Evolutionary conservation across 441 rosid genomes (phyloP), one percentile per base, ranked within the genome.

Genomic region (Hura crepitans): DNA sequence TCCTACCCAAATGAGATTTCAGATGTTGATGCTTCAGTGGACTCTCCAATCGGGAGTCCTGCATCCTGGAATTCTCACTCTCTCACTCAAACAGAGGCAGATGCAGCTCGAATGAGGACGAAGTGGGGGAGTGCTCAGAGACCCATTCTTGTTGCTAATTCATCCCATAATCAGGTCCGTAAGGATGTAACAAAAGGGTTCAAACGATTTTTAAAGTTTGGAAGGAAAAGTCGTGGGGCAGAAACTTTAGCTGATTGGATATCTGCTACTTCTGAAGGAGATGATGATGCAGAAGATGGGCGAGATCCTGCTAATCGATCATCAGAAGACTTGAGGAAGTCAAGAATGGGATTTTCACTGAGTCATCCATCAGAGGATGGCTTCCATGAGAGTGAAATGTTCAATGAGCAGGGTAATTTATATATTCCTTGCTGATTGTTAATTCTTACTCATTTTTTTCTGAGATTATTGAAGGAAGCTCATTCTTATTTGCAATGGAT

Each of bases 191-290:
- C 97, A 18, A 91, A 89, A 85, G 98, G 98, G 69, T 84, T 96
- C 76, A 96, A 96, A 75, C 80, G 97, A 82, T 84, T 96, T 65
- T 74, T 96, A 72, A 96, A 96, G 78, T 96, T 96, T 66, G 99
- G 98, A 72, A 86, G 98, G 81, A 96, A 87, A 80, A 85, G 79
- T 76, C 93, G 96, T 65, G 97, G 96, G 28, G 75, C 90, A 23
- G 99, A 96, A 72, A 83, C 78, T 80, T 78, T 89, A 73, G 90
- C 77, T 74, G 98, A 96, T 72, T 92, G 99, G 99, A 87, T 96
- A 74, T 96, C 99, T 71, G 97, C 90, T 47, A 93, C 99, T 56
- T 93, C 98, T 68, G 99, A 96, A 81, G 99, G 99, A 62, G 99
- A 96, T 82, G 99, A 93, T 79, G 99, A 96, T 74, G 83, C 93